Evolutionary conservation across 2,329 filamentous ascomycete species (phyloP), one percentile per base, ranked within the genome.

Genomic region (Colletotrichum gigasporum): DNA sequence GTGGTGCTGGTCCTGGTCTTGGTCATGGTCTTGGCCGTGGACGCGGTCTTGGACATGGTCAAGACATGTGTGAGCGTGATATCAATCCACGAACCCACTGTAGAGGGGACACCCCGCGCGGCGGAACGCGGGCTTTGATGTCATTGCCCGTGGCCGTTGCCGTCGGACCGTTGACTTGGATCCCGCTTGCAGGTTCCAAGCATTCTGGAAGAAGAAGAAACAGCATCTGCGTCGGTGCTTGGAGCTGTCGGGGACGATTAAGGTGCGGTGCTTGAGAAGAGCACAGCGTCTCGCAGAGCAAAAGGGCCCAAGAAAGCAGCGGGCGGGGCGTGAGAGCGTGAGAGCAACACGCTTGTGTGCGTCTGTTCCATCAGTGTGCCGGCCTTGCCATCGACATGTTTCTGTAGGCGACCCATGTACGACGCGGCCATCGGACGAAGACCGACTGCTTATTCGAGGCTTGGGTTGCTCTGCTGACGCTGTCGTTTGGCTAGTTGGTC

Each of bases 161-260:
- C 35, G 50, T 61, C 48, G 50, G 62, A 55, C 56, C 56, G 35
- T 44, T 16, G 48, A 50, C 5, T 50, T 22, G 41, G 48, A 60
- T 44, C 35, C 34, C 48, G 39, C 55, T 22, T 60, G 26, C 24
- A 26, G 35, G 32, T 64, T 61, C 48, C 48, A 62, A 41, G 34
- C 37, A 20, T 65, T 65, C 62, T 65, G 56, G 62, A 65, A 65
- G 37, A 58, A 28, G 4, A 45, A n/a, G 35, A 48, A 50, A 39
- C 28, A 35, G 44, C 41, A 44, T 30, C 28, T n/a, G 11, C 14
- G 47, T 44, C 42, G 44, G 62, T 62, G 56, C 48, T 28, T 14
- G 18, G 12, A 20, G 47, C n/a, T 20, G 30, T 22, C 6, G 26
- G 16, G 22, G 22, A 28, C 10, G 41, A 42, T 16, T 41, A 48